phyloP scores from a whole-genome alignment of 2,329 filamentous ascomycete species.

The Penicillium sp. region DNA sequence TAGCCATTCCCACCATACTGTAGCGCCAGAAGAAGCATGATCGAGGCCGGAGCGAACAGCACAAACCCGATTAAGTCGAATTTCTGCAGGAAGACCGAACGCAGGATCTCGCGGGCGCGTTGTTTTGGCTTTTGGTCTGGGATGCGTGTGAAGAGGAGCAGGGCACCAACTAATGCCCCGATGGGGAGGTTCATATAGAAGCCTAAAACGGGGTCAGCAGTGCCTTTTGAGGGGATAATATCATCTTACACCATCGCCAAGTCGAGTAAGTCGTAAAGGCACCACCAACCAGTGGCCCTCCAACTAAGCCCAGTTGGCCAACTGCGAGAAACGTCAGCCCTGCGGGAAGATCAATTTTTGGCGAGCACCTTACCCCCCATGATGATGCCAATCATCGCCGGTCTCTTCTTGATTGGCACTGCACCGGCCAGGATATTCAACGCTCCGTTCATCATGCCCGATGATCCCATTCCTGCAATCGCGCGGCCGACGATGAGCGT shows the following conservation, averaged over 20 bases:
- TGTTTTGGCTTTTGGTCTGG: conserved; percentile 24
- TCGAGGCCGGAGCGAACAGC: conserved; percentile 35
- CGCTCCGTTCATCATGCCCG: conserved; percentile 18
- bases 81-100: conserved; percentile 17
- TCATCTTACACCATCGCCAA: conserved; percentile 35
- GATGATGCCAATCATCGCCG: conserved; percentile 18
- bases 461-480: conserved; percentile 19
- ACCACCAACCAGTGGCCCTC: conserved; percentile 41
- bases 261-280: conserved; percentile 34
- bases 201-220: neutral
- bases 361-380: conserved; percentile 18
- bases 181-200: conserved; percentile 42
- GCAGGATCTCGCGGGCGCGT: conserved; percentile 6
- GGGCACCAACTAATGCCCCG: conserved; percentile 28
- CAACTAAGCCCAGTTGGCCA: conserved; percentile 14
- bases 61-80: conserved; percentile 41
- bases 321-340: neutral
- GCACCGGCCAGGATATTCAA: conserved; percentile 16
- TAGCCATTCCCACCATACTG: conserved; percentile 42
- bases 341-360: neutral
- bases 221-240: neutral
- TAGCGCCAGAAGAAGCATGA: conserved; percentile 45
- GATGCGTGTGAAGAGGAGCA: conserved; percentile 28
- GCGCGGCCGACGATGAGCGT: conserved; percentile 22
- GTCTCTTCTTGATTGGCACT: conserved; percentile 15